These are phyloP conservation scores for Dendrobium nobile DNA, from an alignment of 106 monocot genomes.

Conservation along the genomic window DNA sequence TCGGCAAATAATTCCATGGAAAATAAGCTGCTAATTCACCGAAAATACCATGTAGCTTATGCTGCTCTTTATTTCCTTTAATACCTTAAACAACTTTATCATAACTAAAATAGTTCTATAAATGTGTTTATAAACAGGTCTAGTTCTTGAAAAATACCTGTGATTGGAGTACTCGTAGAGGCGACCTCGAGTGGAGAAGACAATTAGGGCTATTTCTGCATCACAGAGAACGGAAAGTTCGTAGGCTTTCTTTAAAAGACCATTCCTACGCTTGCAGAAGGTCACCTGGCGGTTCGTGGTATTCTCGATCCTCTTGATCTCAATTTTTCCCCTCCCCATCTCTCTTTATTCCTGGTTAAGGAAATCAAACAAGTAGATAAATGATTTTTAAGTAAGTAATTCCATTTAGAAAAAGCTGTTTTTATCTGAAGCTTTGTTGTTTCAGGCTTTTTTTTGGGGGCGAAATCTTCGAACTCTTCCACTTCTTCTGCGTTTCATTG, in stretches of 20 bases:
- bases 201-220: slow-evolving; percentile 3
- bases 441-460: neutral
- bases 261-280: slow-evolving; percentile 10
- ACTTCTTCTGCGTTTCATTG: too few species aligned
- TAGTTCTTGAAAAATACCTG: neutral
- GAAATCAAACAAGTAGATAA: neutral
- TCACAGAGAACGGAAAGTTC: slow-evolving; percentile 8
- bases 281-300: slow-evolving; percentile 8
- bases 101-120: too few species aligned
- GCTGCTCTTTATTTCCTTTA: too few species aligned
- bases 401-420: neutral
- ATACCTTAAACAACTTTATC: too few species aligned
- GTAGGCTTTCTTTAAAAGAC: slow-evolving; percentile 5
- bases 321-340: slow-evolving; percentile 10
- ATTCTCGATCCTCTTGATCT: slow-evolving; percentile 10
- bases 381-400: neutral
- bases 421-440: neutral
- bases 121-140: neutral
- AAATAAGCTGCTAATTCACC: too few species aligned
- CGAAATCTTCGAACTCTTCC: neutral
- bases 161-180: slow-evolving; percentile 8
- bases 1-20: too few species aligned
- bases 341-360: neutral
- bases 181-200: slow-evolving; percentile 5
- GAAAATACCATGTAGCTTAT: too few species aligned